Evolutionary conservation across 208 protist species (phyloP), one percentile per base, ranked within the genome.

Genomic region (Willaertia magna): DNA sequence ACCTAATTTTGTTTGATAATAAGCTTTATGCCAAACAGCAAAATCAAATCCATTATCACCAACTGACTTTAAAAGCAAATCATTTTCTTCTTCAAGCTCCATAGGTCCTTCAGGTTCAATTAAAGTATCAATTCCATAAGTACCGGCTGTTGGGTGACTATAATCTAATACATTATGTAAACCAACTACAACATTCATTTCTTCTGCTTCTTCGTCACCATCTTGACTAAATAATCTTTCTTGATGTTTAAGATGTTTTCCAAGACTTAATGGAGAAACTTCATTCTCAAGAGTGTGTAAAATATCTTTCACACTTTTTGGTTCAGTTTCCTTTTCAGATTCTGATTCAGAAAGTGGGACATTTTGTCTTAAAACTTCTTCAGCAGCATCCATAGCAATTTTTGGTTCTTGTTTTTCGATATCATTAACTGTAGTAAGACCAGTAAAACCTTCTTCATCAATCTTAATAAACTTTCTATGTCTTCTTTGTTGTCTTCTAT

Each of bases 1-100:
- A 0, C 47, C 6, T 67, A 97, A 95, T 81, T 97, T 97, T 4
- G 34, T 1, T 49, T 85, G 16, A 89, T 97, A 97, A 87, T 97
- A 97, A 30, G 93, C 79, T 42, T 93, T 87, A n/a, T 67, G 55
- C 55, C 55, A 67, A 18, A 67, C n/a, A 26, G 12, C 7, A n/a
- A 67, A 67, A 67, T 67, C 55, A 30, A 76, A 76, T n/a, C 12
- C 67, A n/a, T 43, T 20, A 9, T 76, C 67, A 76, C 12, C 14
- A 39, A 76, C 34, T 16, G 39, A 44, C 39, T 76, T 44, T 26
- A 40, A 40, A n/a, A 76, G 30, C 1, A 76, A n/a, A 14, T 76
- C 67, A 43, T 76, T 76, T 9, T 44, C 74, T 78, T 78, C 74
- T 46, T 47, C 30, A 46, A 46, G 16, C 20, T 78, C 74, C 4